Evolutionary conservation across 176 grass and related monocot genomes (phyloP), one percentile per base, ranked within the genome.

Genomic region (Ananas comosus): DNA sequence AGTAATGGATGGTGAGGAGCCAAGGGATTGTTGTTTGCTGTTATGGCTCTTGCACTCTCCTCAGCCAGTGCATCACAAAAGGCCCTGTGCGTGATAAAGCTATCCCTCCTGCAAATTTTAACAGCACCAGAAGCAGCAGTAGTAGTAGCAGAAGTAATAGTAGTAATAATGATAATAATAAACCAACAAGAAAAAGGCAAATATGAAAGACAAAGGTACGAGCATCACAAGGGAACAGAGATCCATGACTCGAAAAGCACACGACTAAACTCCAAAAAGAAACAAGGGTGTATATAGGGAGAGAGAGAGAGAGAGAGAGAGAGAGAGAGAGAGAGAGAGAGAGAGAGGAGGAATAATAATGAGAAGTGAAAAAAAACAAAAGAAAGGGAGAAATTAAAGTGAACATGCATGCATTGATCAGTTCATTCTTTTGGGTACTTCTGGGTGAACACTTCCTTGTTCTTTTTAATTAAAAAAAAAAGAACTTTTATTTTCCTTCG

Each of bases 61-160:
- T 99, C 95, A 7, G 95, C 95, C n/a, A 99, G 75, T 70, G 95
- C 95, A 70, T 99, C 95, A 56, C 95, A 99, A 70, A 99, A 99
- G 9, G 95, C 95, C 64, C 95, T 74, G 85, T 99, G 95, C 11
- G 95, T 99, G 72, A 99, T 99, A 84, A 99, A 99, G 82, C 95
- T 99, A 52, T 99, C 95, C 75, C 95, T 76, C 86, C 94, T 92
- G 72, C 70, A 48, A 63, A 10, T 11, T 50, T 8, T 50, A 49
- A 11, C 13, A 18, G 56, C 56, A 42, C 4, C 66, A 61, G 6
- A 11, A 48, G 50, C 6, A 7, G 29, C 4, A 33, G 29, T 33
- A 33, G 53, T 18, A 14, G 21, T 9, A 14, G 8, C 0, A 19
- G 6, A 11, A 48, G 50, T 42, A 7, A 2, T n/a, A 48, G 25